These are phyloP conservation scores for Mortierella alpina DNA, from an alignment of 192 early-diverging fungal species.

Conservation along the genomic window DNA sequence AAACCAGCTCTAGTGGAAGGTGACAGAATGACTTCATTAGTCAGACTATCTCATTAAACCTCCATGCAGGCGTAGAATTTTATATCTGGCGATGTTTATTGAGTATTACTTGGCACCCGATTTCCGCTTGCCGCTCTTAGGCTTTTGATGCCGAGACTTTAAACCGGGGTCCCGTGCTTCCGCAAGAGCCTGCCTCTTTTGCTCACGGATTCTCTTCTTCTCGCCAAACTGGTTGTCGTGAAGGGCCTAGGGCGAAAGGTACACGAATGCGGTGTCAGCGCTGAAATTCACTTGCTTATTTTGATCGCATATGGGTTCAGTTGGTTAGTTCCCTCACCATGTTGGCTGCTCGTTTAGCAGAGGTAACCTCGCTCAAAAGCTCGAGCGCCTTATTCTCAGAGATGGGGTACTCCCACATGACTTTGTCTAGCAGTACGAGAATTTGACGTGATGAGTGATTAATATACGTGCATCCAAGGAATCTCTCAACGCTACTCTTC, in stretches of 20 bases:
- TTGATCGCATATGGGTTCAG: neutral
- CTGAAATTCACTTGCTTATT: neutral
- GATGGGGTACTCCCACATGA: constrained; percentile 82
- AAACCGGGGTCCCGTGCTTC: constrained; percentile 25
- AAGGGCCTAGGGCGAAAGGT: constrained; percentile 44
- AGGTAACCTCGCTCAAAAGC: constrained; percentile 82
- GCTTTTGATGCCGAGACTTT: constrained; percentile 9
- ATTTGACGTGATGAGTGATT: neutral
- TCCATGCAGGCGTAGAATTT: neutral
- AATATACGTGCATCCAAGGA: neutral
- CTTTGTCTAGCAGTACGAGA: constrained; percentile 66
- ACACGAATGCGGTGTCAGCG: neutral
- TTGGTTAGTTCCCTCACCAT: constrained; percentile 65
- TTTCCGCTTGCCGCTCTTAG: constrained; percentile 28
- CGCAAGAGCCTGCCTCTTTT: constrained; percentile 60
- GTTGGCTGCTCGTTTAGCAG: constrained; percentile 89
- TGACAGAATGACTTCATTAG: neutral
- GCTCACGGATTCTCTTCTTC: constrained; percentile 68
- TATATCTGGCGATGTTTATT: neutral
- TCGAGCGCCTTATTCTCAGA: constrained; percentile 88
- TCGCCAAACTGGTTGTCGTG: constrained; percentile 64
- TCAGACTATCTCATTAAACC: neutral
- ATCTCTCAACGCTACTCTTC: neutral
- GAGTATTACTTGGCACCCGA: neutral
- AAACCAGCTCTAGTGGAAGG: neutral